phyloP scores from a whole-genome alignment of 2,329 filamentous ascomycete species.

The Neopestalotiopsis rosae region DNA sequence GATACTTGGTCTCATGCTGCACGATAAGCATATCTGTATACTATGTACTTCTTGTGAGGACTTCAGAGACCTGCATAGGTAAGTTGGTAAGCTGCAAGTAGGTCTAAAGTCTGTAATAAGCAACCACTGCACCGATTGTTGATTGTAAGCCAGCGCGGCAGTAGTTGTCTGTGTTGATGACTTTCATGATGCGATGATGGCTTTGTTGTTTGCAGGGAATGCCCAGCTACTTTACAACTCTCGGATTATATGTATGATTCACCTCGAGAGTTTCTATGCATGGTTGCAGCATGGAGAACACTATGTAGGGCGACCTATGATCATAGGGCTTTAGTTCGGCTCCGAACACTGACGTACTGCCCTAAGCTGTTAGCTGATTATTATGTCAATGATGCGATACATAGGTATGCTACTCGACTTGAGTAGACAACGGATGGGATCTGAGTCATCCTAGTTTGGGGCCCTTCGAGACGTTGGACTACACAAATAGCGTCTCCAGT shows the following conservation, averaged over 20 bases:
- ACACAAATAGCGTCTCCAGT: not conserved
- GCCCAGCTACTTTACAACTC: not conserved
- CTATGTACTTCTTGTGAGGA: not conserved
- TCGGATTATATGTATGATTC: not conserved
- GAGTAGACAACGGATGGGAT: not conserved
- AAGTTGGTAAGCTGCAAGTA: not conserved
- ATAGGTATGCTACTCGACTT: not conserved
- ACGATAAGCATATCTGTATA: not conserved
- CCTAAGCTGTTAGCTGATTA: not conserved
- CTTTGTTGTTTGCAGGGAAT: not conserved
- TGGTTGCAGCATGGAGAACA: not conserved
- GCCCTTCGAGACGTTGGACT: not conserved
- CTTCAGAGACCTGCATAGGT: not conserved
- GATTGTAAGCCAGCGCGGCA: not conserved
- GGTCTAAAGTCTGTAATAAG: not conserved
- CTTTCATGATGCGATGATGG: not conserved
- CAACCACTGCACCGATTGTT: not conserved
- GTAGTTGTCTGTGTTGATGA: not conserved
- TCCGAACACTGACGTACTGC: not conserved
- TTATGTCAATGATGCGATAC: not conserved
- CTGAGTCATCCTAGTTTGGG: not conserved
- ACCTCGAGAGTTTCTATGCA: not conserved
- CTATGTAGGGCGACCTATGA: not conserved
- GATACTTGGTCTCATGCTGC: not conserved
- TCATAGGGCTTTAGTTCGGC: not conserved